Evolutionary conservation across 2,329 filamentous ascomycete species (phyloP), one percentile per base, ranked within the genome.

Genomic region (Rasamsonia emersonii): DNA sequence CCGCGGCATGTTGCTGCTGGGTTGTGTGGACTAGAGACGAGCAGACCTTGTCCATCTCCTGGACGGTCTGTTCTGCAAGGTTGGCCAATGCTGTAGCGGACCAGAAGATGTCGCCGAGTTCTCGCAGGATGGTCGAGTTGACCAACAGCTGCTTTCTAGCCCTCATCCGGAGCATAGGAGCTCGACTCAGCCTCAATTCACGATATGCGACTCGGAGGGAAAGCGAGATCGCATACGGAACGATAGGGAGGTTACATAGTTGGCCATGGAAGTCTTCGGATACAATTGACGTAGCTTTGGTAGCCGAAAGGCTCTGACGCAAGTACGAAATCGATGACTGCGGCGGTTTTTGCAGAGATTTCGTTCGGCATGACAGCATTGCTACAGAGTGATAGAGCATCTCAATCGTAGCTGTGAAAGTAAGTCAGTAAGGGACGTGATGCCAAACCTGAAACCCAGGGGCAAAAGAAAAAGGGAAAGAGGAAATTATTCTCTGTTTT

Each of bases 361-460:
- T 43, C 2, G 37, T 40, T n/a, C 75, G 66, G 30, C 72, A 77
- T 0, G 75, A 78, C 2, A 79, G 56, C 6, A 79, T 77, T 20
- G 73, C 70, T 5, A 80, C 70, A 3, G 75, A 73, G 43, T 79
- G 74, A 43, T 80, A 80, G 10, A 80, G 68, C 1, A 72, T 67
- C 42, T 79, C 75, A 5, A 79, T 64, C 0, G 75, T 77, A 5
- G 67, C 73, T 38, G 6, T 18, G 17, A 11, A 5, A 5, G 11
- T n/a, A 27, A 20, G 11, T 36, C 13, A 36, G 15, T n/a, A 13
- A 18, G 9, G 23, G 10, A 9, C 7, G 5, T 7, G 3, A 2
- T 5, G 4, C 15, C 17, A 9, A 17, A 10, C 13, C 10, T 2
- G 7, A 7, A 18, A 13, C 5, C 16, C 13, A 17, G 9, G 19